Conservation (phyloP, 495 filamentous ascomycete species). For the Neurospora hispaniola region DNA sequence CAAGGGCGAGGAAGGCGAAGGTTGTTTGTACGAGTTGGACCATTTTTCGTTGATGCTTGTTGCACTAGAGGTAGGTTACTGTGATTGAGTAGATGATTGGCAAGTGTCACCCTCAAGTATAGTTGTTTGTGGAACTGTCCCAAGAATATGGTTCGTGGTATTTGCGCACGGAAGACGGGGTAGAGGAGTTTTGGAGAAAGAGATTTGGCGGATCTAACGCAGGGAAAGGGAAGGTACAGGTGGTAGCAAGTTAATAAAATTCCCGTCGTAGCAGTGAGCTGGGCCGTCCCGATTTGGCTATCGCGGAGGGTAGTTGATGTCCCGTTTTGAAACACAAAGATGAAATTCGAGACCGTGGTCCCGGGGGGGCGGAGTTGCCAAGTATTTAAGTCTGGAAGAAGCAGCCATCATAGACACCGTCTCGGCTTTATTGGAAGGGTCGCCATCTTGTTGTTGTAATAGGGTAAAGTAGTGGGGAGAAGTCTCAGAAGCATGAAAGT, state of each 20-base stretch:
- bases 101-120: neutral
- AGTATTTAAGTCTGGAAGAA: neutral
- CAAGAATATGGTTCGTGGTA: neutral
- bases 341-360: neutral
- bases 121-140: neutral
- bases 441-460: neutral
- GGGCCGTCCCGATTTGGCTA: neutral
- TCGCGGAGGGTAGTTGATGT: neutral
- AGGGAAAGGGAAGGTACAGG: neutral
- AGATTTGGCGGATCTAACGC: neutral
- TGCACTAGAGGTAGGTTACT: neutral
- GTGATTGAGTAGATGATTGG: neutral
- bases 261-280: neutral
- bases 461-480: neutral
- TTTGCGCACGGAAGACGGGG: neutral
- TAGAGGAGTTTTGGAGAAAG: neutral
- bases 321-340: neutral
- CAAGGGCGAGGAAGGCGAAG: neutral
- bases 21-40: neutral
- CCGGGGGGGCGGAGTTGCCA: neutral
- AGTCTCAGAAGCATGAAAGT: neutral
- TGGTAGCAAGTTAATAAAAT: neutral
- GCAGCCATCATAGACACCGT: neutral
- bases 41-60: neutral
- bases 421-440: neutral